Evolutionary conservation across 495 filamentous ascomycete genomes (phyloP).

Genomic region (Podospora anserina): DNA sequence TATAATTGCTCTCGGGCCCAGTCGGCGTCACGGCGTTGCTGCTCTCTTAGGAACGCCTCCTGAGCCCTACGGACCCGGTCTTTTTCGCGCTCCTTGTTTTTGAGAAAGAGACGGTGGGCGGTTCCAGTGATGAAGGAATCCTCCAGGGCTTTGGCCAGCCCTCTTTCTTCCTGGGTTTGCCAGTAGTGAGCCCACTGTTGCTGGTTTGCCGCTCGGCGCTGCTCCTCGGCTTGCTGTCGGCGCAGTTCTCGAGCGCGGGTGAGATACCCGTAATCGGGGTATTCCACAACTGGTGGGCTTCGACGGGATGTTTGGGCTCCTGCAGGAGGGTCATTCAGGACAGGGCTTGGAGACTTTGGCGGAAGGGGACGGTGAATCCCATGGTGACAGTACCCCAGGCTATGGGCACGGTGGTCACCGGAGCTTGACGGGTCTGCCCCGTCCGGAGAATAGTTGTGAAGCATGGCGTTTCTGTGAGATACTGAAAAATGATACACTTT

Average conservation of each 20-base stretch:
- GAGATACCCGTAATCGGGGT: neutral
- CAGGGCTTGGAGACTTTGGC: neutral
- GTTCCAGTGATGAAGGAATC: neutral
- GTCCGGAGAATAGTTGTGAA: neutral
- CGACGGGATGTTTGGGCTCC: neutral
- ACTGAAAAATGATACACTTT: neutral
- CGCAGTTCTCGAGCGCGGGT: neutral
- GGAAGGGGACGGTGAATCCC: neutral
- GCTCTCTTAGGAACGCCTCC: neutral
- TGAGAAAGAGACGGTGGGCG: neutral
- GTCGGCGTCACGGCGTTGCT: neutral
- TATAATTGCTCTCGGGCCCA: neutral
- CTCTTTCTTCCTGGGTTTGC: neutral
- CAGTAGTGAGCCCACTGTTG: neutral
- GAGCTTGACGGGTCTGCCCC: neutral
- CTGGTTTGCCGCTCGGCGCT: neutral
- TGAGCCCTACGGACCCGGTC: neutral
- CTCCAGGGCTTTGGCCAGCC: neutral
- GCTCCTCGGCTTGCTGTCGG: neutral
- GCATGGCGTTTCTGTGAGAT: neutral
- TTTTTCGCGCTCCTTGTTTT: neutral
- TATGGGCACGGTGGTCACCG: neutral
- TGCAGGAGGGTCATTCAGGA: neutral
- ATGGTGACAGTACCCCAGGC: neutral
- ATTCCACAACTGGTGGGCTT: neutral